Evolutionary conservation across 78 protist species (phyloP), one percentile per base, ranked within the genome.

Genomic region (Thecamonas trahens): DNA sequence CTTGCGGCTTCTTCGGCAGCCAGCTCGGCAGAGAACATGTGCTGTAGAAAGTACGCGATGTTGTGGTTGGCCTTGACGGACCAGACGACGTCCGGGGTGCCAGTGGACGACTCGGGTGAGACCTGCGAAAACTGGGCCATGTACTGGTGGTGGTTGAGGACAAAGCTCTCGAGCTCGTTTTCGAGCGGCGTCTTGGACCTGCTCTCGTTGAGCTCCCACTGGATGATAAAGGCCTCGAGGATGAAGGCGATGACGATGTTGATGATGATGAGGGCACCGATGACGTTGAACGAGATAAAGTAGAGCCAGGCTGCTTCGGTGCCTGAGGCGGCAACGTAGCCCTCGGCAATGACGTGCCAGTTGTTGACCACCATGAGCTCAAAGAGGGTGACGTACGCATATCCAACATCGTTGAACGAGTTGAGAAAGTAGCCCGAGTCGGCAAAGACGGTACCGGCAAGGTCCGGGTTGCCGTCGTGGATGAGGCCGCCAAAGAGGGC

Each of bases 291-390:
- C 22, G 45, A 42, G 17, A 69, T 39, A 26, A 69, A 69, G 52
- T 39, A 69, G 20, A 58, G 28, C 5, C 60, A 61, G 26, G 60
- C 59, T 61, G 54, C 29, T 42, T 45, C 3, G 37, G 13, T 20
- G 52, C 49, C 65, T 31, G 3, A 1, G 9, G 28, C 79, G 22
- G 52, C 32, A 26, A 22, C 63, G 68, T 47, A 37, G 9, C 67
- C 79, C 14, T 45, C n/a, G 54, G 44, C 38, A 29, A 73, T 26
- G n/a, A 73, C 52, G 38, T 20, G n/a, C 79, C 79, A 73, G 34
- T 73, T 73, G 57, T 73, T 73, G 38, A 73, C 79, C 11, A 73
- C 57, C 63, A 73, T 54, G 32, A 73, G 71, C 64, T 61, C 79
- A 32, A 67, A 73, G 45, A 62, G 61, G 20, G 77, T 72, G 39